Evolutionary conservation across 768 basidiomycete species (phyloP).

Genomic region (Lentinula raphanica): DNA sequence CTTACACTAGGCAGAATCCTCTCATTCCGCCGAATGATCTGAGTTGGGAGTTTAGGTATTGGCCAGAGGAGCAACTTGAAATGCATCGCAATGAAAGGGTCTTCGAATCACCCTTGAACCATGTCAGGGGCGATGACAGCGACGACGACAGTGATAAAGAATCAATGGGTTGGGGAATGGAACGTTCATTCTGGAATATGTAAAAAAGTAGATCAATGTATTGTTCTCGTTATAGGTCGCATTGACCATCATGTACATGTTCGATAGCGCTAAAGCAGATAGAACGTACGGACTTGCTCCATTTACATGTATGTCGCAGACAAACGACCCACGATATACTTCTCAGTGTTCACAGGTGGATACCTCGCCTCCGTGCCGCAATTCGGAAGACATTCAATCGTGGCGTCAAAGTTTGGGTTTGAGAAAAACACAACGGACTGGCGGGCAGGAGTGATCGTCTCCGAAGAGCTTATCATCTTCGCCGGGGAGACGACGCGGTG

Average conservation of each 20-base stretch:
- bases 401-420: constrained; percentile 69
- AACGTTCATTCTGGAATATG: neutral
- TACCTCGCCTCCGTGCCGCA: constrained; percentile 59
- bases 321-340: constrained; percentile 72
- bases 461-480: constrained; percentile 39
- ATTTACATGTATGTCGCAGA: constrained; percentile 49
- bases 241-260: neutral
- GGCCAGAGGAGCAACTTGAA: neutral
- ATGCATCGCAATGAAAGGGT: neutral
- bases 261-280: neutral
- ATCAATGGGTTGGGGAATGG: neutral
- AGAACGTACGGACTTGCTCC: neutral
- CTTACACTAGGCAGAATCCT: neutral
- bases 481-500: constrained; percentile 75
- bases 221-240: neutral
- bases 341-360: constrained; percentile 63
- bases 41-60: neutral
- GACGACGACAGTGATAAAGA: neutral
- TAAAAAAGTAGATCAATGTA: neutral
- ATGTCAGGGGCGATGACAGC: neutral
- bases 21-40: neutral
- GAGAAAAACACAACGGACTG: constrained; percentile 88
- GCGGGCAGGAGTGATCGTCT: constrained; percentile 56
- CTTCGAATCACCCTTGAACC: neutral
- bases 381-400: constrained; percentile 68